Evolutionary conservation across 2,329 filamentous ascomycete genomes (phyloP).

Genomic region (Colletotrichum cereale): DNA sequence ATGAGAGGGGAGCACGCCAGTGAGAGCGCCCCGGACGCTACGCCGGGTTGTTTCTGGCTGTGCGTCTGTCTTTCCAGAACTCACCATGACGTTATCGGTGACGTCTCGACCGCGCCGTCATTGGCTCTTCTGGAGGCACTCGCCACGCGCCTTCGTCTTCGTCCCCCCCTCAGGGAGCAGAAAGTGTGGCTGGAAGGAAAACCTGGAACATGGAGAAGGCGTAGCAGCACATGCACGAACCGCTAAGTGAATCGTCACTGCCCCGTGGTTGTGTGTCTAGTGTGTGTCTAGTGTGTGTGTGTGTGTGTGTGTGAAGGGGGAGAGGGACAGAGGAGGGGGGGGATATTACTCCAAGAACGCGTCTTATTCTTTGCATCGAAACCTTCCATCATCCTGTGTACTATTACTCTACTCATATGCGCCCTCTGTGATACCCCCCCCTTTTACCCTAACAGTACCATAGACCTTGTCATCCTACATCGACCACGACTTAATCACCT

Average conservation of each 20-base stretch:
- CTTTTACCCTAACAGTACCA: not conserved
- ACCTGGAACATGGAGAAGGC: slow-evolving; percentile 30
- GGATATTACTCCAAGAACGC: not conserved
- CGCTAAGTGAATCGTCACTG: slow-evolving; percentile 38
- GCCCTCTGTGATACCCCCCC: slow-evolving; percentile 7
- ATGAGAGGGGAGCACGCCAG: not conserved
- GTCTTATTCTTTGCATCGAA: not conserved
- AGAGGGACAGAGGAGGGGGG: not conserved
- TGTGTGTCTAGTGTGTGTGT: no score
- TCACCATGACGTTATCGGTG: slow-evolving; percentile 40
- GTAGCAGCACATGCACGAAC: slow-evolving; percentile 23
- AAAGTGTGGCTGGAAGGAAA: slow-evolving; percentile 40
- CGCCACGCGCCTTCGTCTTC: slow-evolving; percentile 35
- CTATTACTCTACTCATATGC: not conserved
- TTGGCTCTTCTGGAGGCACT: slow-evolving; percentile 37
- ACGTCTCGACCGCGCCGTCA: slow-evolving; percentile 32
- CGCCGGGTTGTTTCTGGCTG: not conserved
- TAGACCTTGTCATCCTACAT: not conserved
- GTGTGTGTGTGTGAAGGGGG: not conserved
- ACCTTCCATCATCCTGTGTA: not conserved
- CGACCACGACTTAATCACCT: not conserved
- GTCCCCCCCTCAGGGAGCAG: not conserved
- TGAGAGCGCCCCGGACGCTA: not conserved
- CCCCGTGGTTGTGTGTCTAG: not conserved
- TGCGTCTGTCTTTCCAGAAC: not conserved